Evolutionary conservation across 805 yeast species (phyloP), one percentile per base, ranked within the genome.

Genomic region (Candida sphagnicola): DNA sequence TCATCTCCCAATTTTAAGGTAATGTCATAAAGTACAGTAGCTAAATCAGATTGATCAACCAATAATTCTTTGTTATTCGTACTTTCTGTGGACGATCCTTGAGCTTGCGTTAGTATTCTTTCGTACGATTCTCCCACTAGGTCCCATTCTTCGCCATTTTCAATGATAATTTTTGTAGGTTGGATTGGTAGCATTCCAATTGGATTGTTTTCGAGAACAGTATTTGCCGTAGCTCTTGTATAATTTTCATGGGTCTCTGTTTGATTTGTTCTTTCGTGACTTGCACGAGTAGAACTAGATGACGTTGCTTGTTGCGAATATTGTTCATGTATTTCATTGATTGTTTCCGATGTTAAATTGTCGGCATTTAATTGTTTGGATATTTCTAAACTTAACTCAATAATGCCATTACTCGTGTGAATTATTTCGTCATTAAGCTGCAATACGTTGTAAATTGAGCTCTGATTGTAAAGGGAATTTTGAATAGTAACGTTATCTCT

Each of bases 31-130:
- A 33, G 28, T 6, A 67, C 8, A 47, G 51, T 4, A 47, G 38
- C 48, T 5, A 59, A 38, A 18, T 54, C 57, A 4, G 57, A 33
- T 43, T 61, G 67, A 35, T 57, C 52, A 4, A 64, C 56, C 16
- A 61, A 36, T n/a, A 53, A 31, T 23, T 47, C 49, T 25, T 43
- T 35, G 18, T 36, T 13, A n/a, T 18, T 19, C 16, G 3, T 28
- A 11, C 3, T 23, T 23, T 13, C 33, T 18, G 26, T 17, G 8
- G 28, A 16, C 16, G 13, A 39, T 31, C 8, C 18, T 18, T 14
- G 32, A 13, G 5, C 34, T 23, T 39, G 41, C 1, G 47, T 31
- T 16, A 42, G 39, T 6, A 59, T 43, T 35, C 46, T 44, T 31
- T 59, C 62, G 37, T 36, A 57, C 5, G 29, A 8, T n/a, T 26